Evolutionary conservation across 768 basidiomycete species (phyloP), one percentile per base, ranked within the genome.

Genomic region (Rossbeevera mucosa): DNA sequence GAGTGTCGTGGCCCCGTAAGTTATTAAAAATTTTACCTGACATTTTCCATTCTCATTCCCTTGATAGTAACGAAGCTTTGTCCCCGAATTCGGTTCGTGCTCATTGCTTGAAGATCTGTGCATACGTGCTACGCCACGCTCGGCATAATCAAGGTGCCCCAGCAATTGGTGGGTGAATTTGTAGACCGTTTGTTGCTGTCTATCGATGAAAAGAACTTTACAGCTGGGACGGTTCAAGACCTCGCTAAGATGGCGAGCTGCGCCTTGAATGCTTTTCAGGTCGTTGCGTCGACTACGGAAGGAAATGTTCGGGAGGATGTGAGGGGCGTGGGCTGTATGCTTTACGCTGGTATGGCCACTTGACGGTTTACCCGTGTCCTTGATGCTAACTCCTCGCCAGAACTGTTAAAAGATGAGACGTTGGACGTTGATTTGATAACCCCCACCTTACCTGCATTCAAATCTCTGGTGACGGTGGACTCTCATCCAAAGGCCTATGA

Each of bases 321-420:
- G 28, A 80, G 89, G 20, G 83, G 85, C 0, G 81, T 94, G 12
- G 88, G 85, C 0, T 80, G 91, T 47, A 79, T 89, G 42, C 74
- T 95, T 0, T 95, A 94, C 61, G 75, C 79, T 26, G 87, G 92
- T 91, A 68, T 40, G 44, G 21, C 20, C 44, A 7, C 9, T 46
- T 30, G 44, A 45, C 25, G 9, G 24, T 4, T 43, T 8, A 7
- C 47, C 44, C 16, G n/a, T 40, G 4, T 38, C 55, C n/a, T n/a
- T 57, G 0, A 44, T 22, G 22, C 2, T n/a, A 1, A 2, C 11
- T 20, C 30, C 40, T 54, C 14, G 31, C 13, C 59, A 80, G 95
- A 94, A 51, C 62, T 97, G 9, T 73, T 99, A 30, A 89, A 88
- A 68, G 92, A 94, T 50, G 95, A 99, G 64, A 79, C 81, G 0